Base-by-base conservation (phyloP, 805 yeast genomes). In the Candida takata region DNA sequence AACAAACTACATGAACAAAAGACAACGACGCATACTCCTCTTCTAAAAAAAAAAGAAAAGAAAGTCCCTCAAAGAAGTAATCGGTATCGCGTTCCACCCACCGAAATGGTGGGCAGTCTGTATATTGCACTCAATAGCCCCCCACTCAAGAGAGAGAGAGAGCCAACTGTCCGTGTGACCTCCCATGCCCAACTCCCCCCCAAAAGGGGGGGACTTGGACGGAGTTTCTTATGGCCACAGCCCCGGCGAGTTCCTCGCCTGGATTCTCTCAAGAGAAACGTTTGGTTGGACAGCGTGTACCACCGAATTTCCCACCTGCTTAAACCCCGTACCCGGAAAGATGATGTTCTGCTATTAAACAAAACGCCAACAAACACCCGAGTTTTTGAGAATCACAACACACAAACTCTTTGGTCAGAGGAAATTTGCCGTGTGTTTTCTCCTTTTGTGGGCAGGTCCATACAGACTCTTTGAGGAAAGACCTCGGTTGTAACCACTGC, bases 271-370 rank as follows among this genome's bases (percentile, higher is more conserved):
- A 70, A 54, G 77, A 71, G 76, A 62, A 43, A 23, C n/a, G 18
- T 23, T 18, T 18, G 19, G 39, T 19, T 52, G 68, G 70, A 63
- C 64, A 72, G 74, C 43, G 76, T 44, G 73, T 52, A 67, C 65
- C 78, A 72, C 78, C 78, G 78, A 72, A 72, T 72, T 72, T 72
- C 77, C 78, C 78, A 72, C 78, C 60, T 54, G 57, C 47, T 12
- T n/a, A n/a, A n/a, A n/a, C n/a, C n/a, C n/a, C n/a, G n/a, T n/a
- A n/a, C n/a, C n/a, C n/a, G n/a, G n/a, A n/a, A n/a, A n/a, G n/a
- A n/a, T n/a, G n/a, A n/a, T n/a, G n/a, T n/a, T n/a, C n/a, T n/a
- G n/a, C n/a, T n/a, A n/a, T n/a, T n/a, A n/a, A n/a, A n/a, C n/a
- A n/a, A n/a, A n/a, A n/a, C n/a, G n/a, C n/a, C n/a, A n/a, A n/a